Base-by-base conservation (phyloP, 352 stramenopile genomes). In the Phytophthora quininea region DNA sequence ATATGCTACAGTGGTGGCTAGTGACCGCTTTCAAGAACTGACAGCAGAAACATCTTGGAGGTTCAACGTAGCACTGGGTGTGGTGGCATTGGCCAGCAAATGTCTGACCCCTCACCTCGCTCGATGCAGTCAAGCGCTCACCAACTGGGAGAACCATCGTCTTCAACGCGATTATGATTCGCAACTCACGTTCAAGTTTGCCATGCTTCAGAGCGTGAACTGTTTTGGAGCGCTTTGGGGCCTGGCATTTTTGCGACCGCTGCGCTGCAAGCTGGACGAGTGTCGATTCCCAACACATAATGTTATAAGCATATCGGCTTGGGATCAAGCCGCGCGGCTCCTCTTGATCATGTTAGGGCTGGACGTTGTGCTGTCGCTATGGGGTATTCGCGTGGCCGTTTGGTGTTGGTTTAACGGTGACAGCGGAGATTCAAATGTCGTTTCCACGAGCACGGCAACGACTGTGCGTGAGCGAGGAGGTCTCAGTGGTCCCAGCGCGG, bases 121-220 rank as follows among this genome's bases (percentile, higher is more conserved):
- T 32, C 81, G 77, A 55, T 75, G 73, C 52, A 69, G 67, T 74
- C 37, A 52, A 55, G 40, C 51, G 0, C 82, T 92, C 40, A 91
- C 77, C 43, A 73, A 90, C 45, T 92, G 82, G 81, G 84, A 93
- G 52, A 93, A 95, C 58, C 80, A 92, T 67, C 79, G 77, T 32
- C 76, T 84, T n/a, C 82, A 89, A 60, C 56, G 73, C 9, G 71
- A 89, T 37, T 86, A 89, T 58, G 83, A 93, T 61, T 61, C 79
- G n/a, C 84, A 81, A 50, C 75, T 93, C 50, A 91, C 83, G 32
- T 85, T 95, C 61, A 93, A 93, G 64, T 92, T 73, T 52, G 77
- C 82, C 10, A 52, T 88, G 31, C 58, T 91, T 27, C 84, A 91
- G 62, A 89, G 80, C 1, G 80, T 72, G 10, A 94, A 94, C 57